Evolutionary conservation across 1,139 yeast genomes (phyloP).

Genomic region (Hemisphaericaspora subhashii): DNA sequence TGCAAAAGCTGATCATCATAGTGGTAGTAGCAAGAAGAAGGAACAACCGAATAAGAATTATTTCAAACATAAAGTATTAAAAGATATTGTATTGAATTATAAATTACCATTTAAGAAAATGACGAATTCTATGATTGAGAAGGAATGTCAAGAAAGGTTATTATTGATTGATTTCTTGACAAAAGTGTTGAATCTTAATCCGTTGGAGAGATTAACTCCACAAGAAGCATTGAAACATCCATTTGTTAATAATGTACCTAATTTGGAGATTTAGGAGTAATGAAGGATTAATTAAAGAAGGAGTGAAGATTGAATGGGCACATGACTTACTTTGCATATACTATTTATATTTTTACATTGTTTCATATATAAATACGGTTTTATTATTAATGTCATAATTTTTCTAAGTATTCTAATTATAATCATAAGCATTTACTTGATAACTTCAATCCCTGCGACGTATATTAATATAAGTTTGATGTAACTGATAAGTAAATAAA

Average conservation of each 20-base stretch:
- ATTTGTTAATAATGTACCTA: constrained; percentile 52
- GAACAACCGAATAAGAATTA: constrained; percentile 87
- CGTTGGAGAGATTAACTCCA: constrained; percentile 94
- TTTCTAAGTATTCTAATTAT: not conserved
- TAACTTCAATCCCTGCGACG: too few relatives aligned
- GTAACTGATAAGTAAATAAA: too few relatives aligned
- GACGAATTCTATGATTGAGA: constrained; percentile 62
- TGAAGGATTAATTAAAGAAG: not conserved
- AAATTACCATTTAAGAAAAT: constrained; percentile 69
- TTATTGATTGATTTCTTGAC: constrained; percentile 74
- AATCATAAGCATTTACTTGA: not conserved
- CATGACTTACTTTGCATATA: not conserved
- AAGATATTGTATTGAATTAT: constrained; percentile 77
- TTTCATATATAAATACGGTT: not conserved
- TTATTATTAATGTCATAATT: not conserved
- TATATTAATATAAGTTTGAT: too few relatives aligned
- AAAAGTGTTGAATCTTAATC: constrained; percentile 81
- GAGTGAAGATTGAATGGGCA: not conserved
- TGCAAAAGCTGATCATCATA: constrained; percentile 32
- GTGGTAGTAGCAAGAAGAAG: constrained; percentile 36
- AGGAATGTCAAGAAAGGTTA: constrained; percentile 71
- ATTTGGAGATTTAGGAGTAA: constrained; percentile 10
- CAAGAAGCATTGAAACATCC: constrained; percentile 95
- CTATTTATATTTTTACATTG: not conserved
- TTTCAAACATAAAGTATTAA: constrained; percentile 69